Conservation (phyloP, 2,329 filamentous ascomycete species). For the Fonsecaea multimorphosa region DNA sequence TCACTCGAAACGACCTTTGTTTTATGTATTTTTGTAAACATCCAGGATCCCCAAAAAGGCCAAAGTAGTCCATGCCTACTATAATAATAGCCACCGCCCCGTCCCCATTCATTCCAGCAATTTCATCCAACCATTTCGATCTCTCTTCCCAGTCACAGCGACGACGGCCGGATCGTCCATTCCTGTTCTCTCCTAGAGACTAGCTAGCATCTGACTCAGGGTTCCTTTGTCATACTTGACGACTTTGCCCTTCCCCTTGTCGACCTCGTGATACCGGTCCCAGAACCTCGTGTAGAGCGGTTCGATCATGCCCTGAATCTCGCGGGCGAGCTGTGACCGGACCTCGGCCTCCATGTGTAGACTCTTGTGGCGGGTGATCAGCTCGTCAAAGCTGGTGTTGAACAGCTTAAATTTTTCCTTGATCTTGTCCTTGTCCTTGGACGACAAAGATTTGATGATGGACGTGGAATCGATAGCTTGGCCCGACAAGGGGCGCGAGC, state of each 20-base stretch:
- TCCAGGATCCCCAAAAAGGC: too few relatives aligned
- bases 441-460: constrained; percentile 80
- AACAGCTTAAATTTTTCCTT: constrained; percentile 95
- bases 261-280: constrained; percentile 95
- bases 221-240: constrained; percentile 93
- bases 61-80: too few relatives aligned
- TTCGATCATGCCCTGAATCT: constrained; percentile 90
- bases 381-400: constrained; percentile 87
- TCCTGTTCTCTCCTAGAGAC: constrained; percentile 43
- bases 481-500: constrained; percentile 65
- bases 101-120: background rate
- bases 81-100: too few relatives aligned
- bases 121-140: background rate
- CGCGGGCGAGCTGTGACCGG: constrained; percentile 75
- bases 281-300: constrained; percentile 94
- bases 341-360: constrained; percentile 93
- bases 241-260: constrained; percentile 97
- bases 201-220: constrained; percentile 68
- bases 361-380: constrained; percentile 79
- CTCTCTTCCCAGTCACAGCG: background rate
- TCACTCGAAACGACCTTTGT: too few relatives aligned
- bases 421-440: constrained; percentile 93
- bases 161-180: background rate
- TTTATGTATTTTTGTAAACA: too few relatives aligned
- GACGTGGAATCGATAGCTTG: constrained; percentile 73